Base-by-base conservation (phyloP, 768 basidiomycete genomes). In the Serendipita sp. region DNA sequence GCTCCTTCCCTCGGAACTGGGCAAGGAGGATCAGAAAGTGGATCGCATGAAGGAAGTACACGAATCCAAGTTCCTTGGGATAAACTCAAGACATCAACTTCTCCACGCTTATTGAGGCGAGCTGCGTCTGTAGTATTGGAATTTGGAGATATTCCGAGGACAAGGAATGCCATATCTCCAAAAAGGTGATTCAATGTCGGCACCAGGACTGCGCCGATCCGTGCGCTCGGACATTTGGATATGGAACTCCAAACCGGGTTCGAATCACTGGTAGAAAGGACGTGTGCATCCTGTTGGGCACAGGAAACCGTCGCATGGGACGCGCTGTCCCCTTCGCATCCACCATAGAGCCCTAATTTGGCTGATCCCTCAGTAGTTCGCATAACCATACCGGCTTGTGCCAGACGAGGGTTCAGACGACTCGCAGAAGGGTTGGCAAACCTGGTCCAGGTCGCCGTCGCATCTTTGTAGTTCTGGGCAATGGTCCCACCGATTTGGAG, bases 1-100 rank as follows among this genome's bases (percentile, higher is more conserved):
- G 88, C 84, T 44, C 89, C 89, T 73, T 84, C 78, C 56, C 89
- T 84, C 48, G 86, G 83, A 32, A 77, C 75, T 5, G 89, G 89
- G 70, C 80, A 86, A 18, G 78, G 69, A 4, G 75, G 74, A 13
- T 70, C 72, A 70, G 76, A 73, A 16, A 77, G 79, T 47, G 89
- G 89, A 71, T 91, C 88, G 41, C 88, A 88, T 41, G 89, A 78
- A 44, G 89, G 89, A 41, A 90, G 73, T 16, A 88, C 72, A 68
- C 89, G 81, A 54, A 81, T 83, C 89, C 88, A 91, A 7, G 79
- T 75, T 3, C 81, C 83, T 70, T 70, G 51, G 3, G 41, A 48
- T 3, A 56, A 18, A 23, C 64, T 64, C 13, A 67, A 51, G 23
- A 67, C 58, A 16, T 85, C 89, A 64, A 91, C 82, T 79, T 91